Base-by-base conservation (phyloP, 1,284 basidiomycete species). In the Melampsora americana region DNA sequence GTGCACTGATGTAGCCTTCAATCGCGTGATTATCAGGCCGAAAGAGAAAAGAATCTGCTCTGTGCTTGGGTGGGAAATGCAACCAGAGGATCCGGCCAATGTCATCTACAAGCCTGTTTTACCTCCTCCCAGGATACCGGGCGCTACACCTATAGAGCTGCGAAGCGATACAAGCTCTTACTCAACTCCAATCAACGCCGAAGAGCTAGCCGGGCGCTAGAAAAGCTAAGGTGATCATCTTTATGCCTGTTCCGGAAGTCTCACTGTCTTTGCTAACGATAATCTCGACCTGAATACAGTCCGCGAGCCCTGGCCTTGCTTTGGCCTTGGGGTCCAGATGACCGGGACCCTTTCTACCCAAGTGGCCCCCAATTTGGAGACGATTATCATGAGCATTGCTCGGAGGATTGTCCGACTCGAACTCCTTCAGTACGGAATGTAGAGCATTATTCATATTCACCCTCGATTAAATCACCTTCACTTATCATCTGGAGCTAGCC, bases 71-170 rank as follows among this genome's bases (percentile, higher is more conserved):
- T 72, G 69, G 69, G 61, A 64, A 56, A 46, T 72, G 20, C 18
- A 72, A 39, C 69, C 69, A 46, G 46, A 72, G 32, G 69, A 72
- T 18, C 53, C 39, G 16, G 28, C 56, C 26, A 44, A 64, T 44
- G 44, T 48, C n/a, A 72, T 72, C 32, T 72, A 72, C 61, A 72
- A 72, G 61, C 44, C 62, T 64, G 69, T 72, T 12, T 39, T 72
- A 53, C 69, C 69, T 9, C 69, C 69, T 11, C 69, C 69, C 2
- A 59, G 7, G 48, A 48, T 48, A 26, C 69, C 69, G n/a, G 11
- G 23, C n/a, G 32, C 42, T 6, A 64, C 69, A 28, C 69, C 69
- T 9, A n/a, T 46, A n/a, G 56, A 61, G 1, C 53, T n/a, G 6
- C 6, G 1, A 18, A 56, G 14, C 7, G 9, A 42, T n/a, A 12